A percentile compares a stretch with the other conserved stretches of the same genome.
Conservation (phyloP, 345 rosid species). For the Euphorbia peplus region DNA sequence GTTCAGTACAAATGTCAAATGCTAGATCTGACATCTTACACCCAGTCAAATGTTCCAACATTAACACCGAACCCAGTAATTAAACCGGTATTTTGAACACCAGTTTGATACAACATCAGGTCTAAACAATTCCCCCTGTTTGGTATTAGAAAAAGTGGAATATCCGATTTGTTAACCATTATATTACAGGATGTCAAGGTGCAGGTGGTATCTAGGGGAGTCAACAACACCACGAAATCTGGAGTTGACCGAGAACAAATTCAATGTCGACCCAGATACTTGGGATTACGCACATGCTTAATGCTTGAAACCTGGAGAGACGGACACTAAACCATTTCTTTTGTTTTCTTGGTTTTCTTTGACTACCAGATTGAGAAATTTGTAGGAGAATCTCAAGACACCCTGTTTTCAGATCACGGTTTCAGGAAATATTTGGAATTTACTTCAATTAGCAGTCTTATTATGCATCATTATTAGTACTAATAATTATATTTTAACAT, state of each 20-base stretch:
- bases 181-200: not conserved
- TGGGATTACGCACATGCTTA: slow-evolving; percentile 12
- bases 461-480: not conserved
- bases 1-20: no score
- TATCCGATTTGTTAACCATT: not conserved
- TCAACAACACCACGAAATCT: slow-evolving; percentile 22
- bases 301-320: slow-evolving; percentile 23
- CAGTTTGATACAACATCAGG: no score
- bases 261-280: slow-evolving; percentile 7
- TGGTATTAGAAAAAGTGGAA: no score
- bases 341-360: not conserved
- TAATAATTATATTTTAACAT: not conserved
- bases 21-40: no score
- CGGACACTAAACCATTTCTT: not conserved
- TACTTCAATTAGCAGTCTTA: not conserved
- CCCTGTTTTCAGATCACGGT: not conserved
- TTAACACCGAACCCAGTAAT: no score
- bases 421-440: not conserved
- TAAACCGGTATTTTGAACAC: no score
- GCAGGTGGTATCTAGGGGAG: slow-evolving; percentile 13
- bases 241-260: slow-evolving; percentile 11
- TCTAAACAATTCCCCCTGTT: no score
- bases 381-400: not conserved
- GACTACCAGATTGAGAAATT: not conserved
- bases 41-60: no score